Evolutionary conservation across 768 basidiomycete species (phyloP).

Genomic region (Mycena vitilis): DNA sequence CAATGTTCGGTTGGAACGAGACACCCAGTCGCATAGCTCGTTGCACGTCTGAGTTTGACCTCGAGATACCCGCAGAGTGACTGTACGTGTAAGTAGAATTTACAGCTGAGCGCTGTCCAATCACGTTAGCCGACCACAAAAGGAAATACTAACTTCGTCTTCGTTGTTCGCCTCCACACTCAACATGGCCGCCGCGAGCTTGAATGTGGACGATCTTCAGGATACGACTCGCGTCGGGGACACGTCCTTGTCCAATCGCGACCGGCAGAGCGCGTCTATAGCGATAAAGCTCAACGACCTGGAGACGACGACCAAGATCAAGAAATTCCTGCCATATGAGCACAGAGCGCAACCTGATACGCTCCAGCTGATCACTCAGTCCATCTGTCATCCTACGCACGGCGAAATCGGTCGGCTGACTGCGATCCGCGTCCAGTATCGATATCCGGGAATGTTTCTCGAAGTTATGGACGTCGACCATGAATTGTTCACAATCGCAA

Average conservation of each 20-base stretch:
- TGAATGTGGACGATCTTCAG: neutral
- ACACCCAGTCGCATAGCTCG: slow-evolving; percentile 6
- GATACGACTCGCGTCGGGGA: neutral
- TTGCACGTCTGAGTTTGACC: slow-evolving; percentile 19
- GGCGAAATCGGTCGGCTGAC: slow-evolving; percentile 11
- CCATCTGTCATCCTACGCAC: slow-evolving; percentile 12
- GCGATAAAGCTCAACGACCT: slow-evolving; percentile 1
- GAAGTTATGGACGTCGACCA: slow-evolving; percentile 22
- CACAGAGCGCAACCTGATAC: slow-evolving; percentile 17
- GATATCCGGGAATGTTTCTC: slow-evolving; percentile 5
- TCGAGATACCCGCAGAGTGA: slow-evolving; percentile 9
- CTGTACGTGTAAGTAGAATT: slow-evolving; percentile 15
- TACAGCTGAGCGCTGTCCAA: slow-evolving; percentile 6
- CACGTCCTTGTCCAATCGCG: neutral
- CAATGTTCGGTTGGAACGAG: neutral
- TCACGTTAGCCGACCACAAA: neutral
- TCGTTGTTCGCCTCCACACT: neutral
- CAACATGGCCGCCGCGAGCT: neutral
- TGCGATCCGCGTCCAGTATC: slow-evolving; percentile 1
- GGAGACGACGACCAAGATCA: neutral
- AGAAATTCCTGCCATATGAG: slow-evolving; percentile 18
- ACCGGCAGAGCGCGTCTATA: neutral
- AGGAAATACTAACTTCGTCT: neutral
- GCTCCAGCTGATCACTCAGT: slow-evolving; percentile 1
- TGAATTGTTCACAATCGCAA: slow-evolving; percentile 20